Evolutionary conservation across 805 yeast genomes (phyloP), one percentile per base, ranked within the genome.

Genomic region (Wickerhamomyces kurtzmanii): DNA sequence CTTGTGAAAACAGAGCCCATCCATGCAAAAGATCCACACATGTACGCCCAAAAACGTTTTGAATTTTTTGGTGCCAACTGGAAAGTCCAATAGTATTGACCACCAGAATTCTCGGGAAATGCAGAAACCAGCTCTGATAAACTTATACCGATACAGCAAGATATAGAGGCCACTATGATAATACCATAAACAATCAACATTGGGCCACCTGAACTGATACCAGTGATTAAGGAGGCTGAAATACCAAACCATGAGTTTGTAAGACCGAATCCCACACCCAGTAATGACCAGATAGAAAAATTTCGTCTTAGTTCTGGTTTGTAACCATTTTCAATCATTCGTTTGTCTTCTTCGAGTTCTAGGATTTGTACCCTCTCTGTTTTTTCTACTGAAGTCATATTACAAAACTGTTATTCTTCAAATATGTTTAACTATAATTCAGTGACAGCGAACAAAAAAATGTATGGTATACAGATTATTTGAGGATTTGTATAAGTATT

Each of bases 221-320:
- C 75, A 5, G 74, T 59, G 21, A 65, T 59, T 35, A 71, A 53
- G 2, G 75, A 60, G 4, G 76, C 72, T 9, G 75, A 62, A 14
- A 72, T 64, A 31, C 78, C 78, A 33, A 65, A 63, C 78, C 79
- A 72, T 1, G 76, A 68, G 43, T 70, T 71, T 11, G 77, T 71
- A 23, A 72, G 47, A 10, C 77, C 76, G 37, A 71, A 72, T 8
- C 76, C 76, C 19, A 71, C 70, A 29, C 77, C 78, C 22, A 72
- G 44, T 2, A 72, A 46, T 1, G 75, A 62, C 53, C 60, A 47
- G 26, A 64, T 49, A n/a, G 56, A 51, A 39, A 65, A 68, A 22
- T 53, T 51, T 39, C 39, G 37, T 25, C 46, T 34, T 13, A 44
- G 22, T 11, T 38, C 46, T 8, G 33, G 38, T 2, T 13, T 31